Conservation (phyloP, 2,329 filamentous ascomycete species). For the Cordyceps cicadae region DNA sequence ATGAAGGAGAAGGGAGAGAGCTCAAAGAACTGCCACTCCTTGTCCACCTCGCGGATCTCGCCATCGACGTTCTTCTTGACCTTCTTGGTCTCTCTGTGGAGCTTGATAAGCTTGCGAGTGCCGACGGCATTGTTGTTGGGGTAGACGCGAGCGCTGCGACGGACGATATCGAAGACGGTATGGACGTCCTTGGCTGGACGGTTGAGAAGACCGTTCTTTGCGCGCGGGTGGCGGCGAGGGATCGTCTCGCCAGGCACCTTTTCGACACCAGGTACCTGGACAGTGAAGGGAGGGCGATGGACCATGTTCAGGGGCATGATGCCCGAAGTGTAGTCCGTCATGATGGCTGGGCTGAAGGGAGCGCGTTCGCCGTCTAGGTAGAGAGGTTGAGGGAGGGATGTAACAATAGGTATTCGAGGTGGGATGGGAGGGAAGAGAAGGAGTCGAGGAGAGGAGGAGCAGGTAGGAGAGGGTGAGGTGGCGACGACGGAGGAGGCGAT, state of each 20-base stretch:
- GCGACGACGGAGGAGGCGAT: constrained; percentile 9
- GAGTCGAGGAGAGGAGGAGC: background rate
- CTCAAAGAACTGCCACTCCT: constrained; percentile 88
- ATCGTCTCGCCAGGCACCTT: constrained; percentile 75
- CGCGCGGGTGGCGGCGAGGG: constrained; percentile 64
- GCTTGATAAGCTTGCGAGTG: constrained; percentile 63
- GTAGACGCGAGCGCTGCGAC: constrained; percentile 55
- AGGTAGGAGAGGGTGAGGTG: background rate
- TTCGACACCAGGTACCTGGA: constrained; percentile 61
- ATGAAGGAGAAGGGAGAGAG: constrained; percentile 68
- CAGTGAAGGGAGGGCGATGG: constrained; percentile 65
- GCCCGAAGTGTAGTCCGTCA: constrained; percentile 34
- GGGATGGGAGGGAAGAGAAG: background rate
- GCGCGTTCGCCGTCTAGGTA: background rate
- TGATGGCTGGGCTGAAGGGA: constrained; percentile 13
- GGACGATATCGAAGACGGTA: constrained; percentile 74
- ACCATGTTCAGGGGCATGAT: constrained; percentile 47
- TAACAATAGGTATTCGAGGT: no score
- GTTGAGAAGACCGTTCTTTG: constrained; percentile 61
- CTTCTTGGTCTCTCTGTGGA: constrained; percentile 80
- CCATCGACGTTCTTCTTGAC: constrained; percentile 83
- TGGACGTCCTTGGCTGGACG: constrained; percentile 60
- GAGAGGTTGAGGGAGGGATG: background rate
- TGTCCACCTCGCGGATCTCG: constrained; percentile 69
- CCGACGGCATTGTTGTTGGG: constrained; percentile 60